Conservation (phyloP, 2,329 filamentous ascomycete genomes). For the Epichloe coenophiala region DNA sequence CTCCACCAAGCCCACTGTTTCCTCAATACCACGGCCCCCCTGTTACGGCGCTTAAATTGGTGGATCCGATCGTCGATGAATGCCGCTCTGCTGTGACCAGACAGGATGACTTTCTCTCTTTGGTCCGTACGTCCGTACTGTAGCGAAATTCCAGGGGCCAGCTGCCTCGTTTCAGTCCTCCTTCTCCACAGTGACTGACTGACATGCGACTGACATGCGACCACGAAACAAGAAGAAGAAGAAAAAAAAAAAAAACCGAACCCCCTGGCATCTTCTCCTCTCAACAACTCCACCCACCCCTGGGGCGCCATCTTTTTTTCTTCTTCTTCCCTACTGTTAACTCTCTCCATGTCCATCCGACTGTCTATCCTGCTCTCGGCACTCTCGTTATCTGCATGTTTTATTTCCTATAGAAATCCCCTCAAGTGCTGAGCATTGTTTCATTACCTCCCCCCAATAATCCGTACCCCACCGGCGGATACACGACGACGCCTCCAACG, state of each 20-base stretch:
- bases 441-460: background rate
- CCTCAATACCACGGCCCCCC: too few species aligned
- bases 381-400: background rate
- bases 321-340: background rate
- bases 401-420: background rate
- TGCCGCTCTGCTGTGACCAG: too few species aligned
- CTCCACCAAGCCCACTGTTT: background rate
- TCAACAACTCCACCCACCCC: constrained; percentile 1
- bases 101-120: background rate
- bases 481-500: constrained; percentile 1
- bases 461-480: background rate
- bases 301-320: constrained; percentile 2
- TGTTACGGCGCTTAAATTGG: too few species aligned
- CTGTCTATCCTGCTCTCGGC: constrained; percentile 2
- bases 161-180: constrained; percentile 3
- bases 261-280: constrained; percentile 1
- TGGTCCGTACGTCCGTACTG: too few species aligned
- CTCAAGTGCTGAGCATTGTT: background rate
- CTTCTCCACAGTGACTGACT: constrained; percentile 1
- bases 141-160: background rate
- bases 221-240: too few species aligned
- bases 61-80: background rate
- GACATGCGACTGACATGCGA: background rate
- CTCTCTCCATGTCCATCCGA: background rate
- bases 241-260: background rate